Base-by-base conservation (phyloP, 352 stramenopile genomes). In the Phytopythium litorale region DNA sequence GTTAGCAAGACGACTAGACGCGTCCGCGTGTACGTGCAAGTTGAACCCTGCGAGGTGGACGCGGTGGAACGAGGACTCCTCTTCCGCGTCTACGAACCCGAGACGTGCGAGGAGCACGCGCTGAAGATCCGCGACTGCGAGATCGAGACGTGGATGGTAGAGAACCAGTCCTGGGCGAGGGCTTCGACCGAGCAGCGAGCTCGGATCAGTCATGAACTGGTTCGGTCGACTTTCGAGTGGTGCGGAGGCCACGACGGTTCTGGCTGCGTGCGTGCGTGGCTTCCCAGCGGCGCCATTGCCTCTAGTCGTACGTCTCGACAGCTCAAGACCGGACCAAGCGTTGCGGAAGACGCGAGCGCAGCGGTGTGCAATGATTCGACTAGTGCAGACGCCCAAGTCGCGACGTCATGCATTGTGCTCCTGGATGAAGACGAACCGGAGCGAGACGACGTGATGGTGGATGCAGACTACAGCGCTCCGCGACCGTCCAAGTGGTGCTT, bases 1-100 rank as follows among this genome's bases (percentile, higher is more conserved):
- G 40, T 92, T 4, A 62, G 72, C 9, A 75, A 73, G 32, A 37
- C 33, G 12, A 68, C 73, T 5, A 54, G 68, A 8, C 66, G 87
- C 7, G 38, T 81, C 11, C 78, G 79, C 0, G 58, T 50, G 28
- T 89, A 89, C 53, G 59, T 89, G 8, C 81, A 92, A 63, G 78
- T 81, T 9, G 84, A 92, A 43, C 67, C 79, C 0, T 65, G 67
- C 12, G 60, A 66, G 11, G 28, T 56, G 8, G 45, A 43, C 16
- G 51, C 7, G 18, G 45, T 53, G 40, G 45, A 63, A 25, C 32
- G 32, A 48, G 43, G 57, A 4, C 60, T 84, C 19, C 55, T 61
- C 6, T 84, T 79, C 56, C 80, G 77, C 15, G 30, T 91, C 8
- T 81, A 59, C 43, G 32, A 88, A 2, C 79, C 84, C 11, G 78